Evolutionary conservation across 1,284 basidiomycete species (phyloP).

Genomic region (Boletus albobrunnescens): DNA sequence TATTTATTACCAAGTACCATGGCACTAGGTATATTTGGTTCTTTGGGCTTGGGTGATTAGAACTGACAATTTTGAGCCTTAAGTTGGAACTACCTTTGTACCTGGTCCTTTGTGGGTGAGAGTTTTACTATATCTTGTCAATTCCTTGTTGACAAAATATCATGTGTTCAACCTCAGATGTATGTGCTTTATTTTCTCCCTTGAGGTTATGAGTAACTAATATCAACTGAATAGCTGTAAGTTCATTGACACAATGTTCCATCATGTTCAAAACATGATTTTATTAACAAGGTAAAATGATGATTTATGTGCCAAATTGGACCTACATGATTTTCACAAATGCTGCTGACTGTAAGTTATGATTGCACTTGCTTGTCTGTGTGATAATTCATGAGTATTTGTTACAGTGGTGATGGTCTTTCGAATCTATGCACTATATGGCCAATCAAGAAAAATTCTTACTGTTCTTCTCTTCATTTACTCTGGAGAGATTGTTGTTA

Average conservation of each 20-base stretch:
- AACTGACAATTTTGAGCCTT: neutral
- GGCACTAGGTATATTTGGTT: neutral
- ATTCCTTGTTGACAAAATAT: neutral
- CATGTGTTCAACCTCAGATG: neutral
- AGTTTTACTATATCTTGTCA: too few species aligned
- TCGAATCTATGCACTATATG: constrained; percentile 12
- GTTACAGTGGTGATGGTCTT: constrained; percentile 10
- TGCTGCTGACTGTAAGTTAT: constrained; percentile 7
- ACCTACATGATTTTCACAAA: neutral
- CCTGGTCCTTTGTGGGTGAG: constrained; percentile 8
- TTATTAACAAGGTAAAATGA: neutral
- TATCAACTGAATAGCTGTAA: constrained; percentile 3
- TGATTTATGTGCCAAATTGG: neutral
- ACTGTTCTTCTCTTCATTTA: constrained; percentile 5
- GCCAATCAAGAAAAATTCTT: constrained; percentile 1
- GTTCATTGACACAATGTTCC: neutral
- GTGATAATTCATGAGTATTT: neutral
- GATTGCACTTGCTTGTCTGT: too few species aligned
- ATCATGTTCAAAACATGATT: neutral
- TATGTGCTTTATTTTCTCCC: constrained; percentile 3
- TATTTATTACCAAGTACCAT: neutral
- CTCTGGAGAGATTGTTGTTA: neutral
- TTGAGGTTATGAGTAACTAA: neutral
- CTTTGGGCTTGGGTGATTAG: too few species aligned
- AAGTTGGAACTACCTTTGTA: constrained; percentile 6